Base-by-base conservation (phyloP, 2,329 filamentous ascomycete genomes). In the Coniella lustricola region DNA sequence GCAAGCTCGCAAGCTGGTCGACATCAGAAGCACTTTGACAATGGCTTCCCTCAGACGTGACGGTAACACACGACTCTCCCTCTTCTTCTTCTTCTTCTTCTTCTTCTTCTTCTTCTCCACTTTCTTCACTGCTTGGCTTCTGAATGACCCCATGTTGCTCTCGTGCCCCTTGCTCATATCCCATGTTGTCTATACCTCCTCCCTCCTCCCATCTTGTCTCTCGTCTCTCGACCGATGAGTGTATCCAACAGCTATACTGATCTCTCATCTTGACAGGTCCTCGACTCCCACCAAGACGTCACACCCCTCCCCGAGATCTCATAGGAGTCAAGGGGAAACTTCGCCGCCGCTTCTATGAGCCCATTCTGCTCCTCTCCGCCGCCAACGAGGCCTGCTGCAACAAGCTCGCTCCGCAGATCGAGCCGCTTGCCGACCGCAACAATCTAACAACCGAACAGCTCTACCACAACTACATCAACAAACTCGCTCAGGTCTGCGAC, bases 401-500 rank as follows among this genome's bases (percentile, higher is more conserved):
- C 21, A 52, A 52, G 14, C 9, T 17, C 1, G 39, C 34, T 2
- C 48, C 35, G 3, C 46, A 50, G 4, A n/a, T 39, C 7, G 44
- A 46, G 22, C 44, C 44, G 5, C 7, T 41, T 3, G 14, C 44
- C 2, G 53, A 59, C 20, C 38, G 54, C 12, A 33, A 18, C 16
- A 39, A 32, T 14, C 35, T 20, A 4, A 46, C 16, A 16, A 12
- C 17, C 3, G 41, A 55, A 34, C 40, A 56, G 36, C 41, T 47
- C 1, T 62, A 57, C 41, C 52, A 50, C 34, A 56, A 53, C 39
- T 60, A 60, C 37, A 51, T 62, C 33, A 58, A 63, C 54, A 62
- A 62, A 39, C 44, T 63, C 1, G 53, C 41, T 9, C 61, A 62
- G 22, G 55, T 64, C 12, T 64, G 61, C 46, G 58, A 62, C 52